Percentiles rank a stretch among this genome's conserved stretches.
phyloP scores from a whole-genome alignment of 768 basidiomycete species.

The Tricholoma saponaceum region DNA sequence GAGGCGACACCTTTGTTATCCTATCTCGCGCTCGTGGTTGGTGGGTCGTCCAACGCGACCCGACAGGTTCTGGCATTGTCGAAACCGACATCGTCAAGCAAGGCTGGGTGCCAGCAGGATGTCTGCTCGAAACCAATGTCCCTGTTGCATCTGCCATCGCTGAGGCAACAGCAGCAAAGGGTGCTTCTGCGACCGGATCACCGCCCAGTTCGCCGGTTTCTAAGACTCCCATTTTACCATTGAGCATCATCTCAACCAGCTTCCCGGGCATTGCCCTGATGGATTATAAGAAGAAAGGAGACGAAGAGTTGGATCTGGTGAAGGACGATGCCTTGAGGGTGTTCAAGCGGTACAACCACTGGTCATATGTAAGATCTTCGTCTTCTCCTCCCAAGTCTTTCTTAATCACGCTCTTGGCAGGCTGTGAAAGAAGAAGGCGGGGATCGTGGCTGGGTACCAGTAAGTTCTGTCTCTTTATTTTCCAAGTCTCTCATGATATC shows the following conservation, averaged over 20 bases:
- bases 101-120: constrained; percentile 98
- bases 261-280: constrained; percentile 95
- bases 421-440: constrained; percentile 93
- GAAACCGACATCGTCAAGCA: constrained; percentile 77
- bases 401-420: constrained; percentile 30
- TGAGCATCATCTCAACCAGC: constrained; percentile 94
- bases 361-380: constrained; percentile 72
- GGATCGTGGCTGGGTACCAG: constrained; percentile 95
- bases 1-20: constrained; percentile 92
- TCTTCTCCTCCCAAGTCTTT: constrained; percentile 8
- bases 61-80: constrained; percentile 74
- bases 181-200: constrained; percentile 33
- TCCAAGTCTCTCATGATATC: constrained; percentile 5
- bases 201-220: constrained; percentile 37
- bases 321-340: constrained; percentile 90
- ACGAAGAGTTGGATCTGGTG: constrained; percentile 84
- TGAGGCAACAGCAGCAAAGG: constrained; percentile 69
- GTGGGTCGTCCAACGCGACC: constrained; percentile 99
- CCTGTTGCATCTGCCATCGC: constrained; percentile 87
- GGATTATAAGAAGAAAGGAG: constrained; percentile 93
- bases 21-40: constrained; percentile 93
- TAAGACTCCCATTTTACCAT: constrained; percentile 81
- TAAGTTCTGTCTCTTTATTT: constrained; percentile 29
- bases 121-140: constrained; percentile 87
- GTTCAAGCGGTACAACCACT: constrained; percentile 98